Base-by-base conservation (phyloP, 768 basidiomycete species). In the Trametes coccinea region DNA sequence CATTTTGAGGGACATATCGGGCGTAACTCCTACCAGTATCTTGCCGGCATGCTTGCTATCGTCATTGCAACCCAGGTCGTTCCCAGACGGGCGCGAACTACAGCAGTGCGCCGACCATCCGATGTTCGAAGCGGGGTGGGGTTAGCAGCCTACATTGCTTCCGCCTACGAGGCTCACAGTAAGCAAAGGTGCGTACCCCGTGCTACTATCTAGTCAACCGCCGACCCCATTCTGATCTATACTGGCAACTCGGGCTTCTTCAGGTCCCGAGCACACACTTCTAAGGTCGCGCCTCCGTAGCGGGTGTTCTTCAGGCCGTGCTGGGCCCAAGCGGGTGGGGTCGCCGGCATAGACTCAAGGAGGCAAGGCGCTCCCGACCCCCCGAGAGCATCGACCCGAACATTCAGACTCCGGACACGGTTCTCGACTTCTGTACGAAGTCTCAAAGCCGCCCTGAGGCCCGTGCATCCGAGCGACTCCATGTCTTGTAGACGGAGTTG, bases 391-490 rank as follows among this genome's bases (percentile, higher is more conserved):
- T 51, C n/a, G 17, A 59, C 13, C 30, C 14, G 10, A 50, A 44
- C 39, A 37, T 59, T 51, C 49, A 51, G 49, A 45, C 57, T 52
- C 57, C 57, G 48, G 57, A 39, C 57, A 34, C 47, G 44, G 49
- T 59, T 59, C 49, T 51, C n/a, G 31, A 17, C 57, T 59, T 59
- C 27, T 43, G 40, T 4, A 7, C 17, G 48, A 22, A 29, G 17
- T 22, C 34, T 22, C 29, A 59, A 51, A 41, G 60, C 61, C 55
- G 55, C 50, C 50, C 29, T 43, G 47, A 57, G 61, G 61, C 39
- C 61, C 55, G 55, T 56, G 31, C 41, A 22, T 59, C 50, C 53
- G 56, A 63, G 62, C 62, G 62, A 63, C 62, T 63, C 62, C 62
- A 48, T 30, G 4, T 11, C 4, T 29, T 22, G 46, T 45, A 48